These are phyloP conservation scores for Posidonia australis DNA, from an alignment of 106 monocot genomes.

Conservation along the genomic window DNA sequence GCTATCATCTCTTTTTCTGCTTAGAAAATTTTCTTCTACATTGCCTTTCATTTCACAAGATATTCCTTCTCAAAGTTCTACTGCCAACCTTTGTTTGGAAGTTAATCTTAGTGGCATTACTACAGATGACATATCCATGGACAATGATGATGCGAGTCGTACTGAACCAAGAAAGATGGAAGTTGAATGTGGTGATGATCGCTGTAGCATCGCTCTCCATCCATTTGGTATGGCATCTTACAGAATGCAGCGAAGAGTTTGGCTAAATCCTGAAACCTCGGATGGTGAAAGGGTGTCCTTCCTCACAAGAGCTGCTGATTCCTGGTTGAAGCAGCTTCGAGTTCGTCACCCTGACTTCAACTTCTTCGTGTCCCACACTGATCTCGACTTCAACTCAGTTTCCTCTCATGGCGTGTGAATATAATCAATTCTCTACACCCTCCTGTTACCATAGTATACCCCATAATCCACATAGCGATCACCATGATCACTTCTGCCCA, in stretches of 20 bases:
- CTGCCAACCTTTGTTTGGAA: neutral
- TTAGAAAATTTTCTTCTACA: no score
- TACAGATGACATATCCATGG: neutral
- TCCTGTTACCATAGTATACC: no score
- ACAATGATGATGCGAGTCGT: neutral
- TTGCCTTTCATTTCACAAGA: no score
- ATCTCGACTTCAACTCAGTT: no score
- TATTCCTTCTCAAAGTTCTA: no score
- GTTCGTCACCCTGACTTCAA: constrained; percentile 16
- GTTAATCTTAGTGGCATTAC: neutral
- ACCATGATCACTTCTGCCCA: no score
- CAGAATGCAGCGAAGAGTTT: constrained; percentile 17
- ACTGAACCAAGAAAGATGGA: neutral
- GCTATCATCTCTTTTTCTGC: no score
- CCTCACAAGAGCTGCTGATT: constrained; percentile 12
- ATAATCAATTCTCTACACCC: no score
- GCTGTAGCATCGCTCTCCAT: constrained; percentile 6
- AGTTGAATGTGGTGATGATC: neutral
- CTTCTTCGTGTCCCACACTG: constrained; percentile 16
- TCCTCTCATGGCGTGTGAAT: no score
- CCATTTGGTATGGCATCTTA: constrained; percentile 22
- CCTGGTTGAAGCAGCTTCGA: constrained; percentile 20
- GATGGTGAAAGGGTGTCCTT: constrained; percentile 1
- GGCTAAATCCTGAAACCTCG: constrained; percentile 8
- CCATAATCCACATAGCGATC: no score